Percentiles rank a stretch among this genome's conserved stretches.
Evolutionary conservation across 176 grass and related monocot species (phyloP).

Genomic region (Paspalum vaginatum): DNA sequence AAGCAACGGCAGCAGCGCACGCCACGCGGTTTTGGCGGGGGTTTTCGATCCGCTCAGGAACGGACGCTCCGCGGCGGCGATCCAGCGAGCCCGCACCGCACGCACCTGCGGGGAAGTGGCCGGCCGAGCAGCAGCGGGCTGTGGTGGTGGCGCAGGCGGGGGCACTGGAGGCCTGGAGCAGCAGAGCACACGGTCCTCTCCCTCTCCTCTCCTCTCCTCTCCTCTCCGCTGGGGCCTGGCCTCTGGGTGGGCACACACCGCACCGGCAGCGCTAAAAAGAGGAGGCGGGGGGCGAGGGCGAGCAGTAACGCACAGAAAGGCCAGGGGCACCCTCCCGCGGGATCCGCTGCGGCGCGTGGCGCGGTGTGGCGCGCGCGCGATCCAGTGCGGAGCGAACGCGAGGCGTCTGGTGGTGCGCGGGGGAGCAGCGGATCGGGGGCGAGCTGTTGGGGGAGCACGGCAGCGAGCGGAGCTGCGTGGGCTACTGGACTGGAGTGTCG

Average conservation of each 20-base stretch:
- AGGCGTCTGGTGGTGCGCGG: background rate
- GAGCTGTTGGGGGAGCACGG: slow-evolving; percentile 21
- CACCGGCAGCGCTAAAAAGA: slow-evolving; percentile 45
- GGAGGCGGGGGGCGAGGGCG: slow-evolving; percentile 1
- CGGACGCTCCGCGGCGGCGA: background rate
- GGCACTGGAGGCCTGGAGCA: background rate
- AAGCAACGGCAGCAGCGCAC: background rate
- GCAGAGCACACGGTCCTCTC: slow-evolving; percentile 6
- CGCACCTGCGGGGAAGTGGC: slow-evolving; percentile 17
- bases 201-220: background rate
- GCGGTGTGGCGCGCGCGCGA: rapidly evolving
- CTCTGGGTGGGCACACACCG: background rate
- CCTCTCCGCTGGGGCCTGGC: background rate
- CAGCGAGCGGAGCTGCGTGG: background rate
- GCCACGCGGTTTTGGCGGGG: slow-evolving; percentile 19
- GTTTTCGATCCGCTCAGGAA: background rate
- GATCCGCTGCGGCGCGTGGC: slow-evolving; percentile 12
- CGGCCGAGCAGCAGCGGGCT: background rate
- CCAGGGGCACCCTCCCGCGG: slow-evolving; percentile 33
- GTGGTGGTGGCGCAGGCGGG: background rate
- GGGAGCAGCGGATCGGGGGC: slow-evolving; percentile 20
- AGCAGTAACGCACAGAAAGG: slow-evolving; percentile 42
- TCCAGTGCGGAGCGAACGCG: rapidly evolving
- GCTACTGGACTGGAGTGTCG: slow-evolving; percentile 43
- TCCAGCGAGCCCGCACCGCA: background rate